Base-by-base conservation (phyloP, 306 rosid genomes). In the Pyrus communis region DNA sequence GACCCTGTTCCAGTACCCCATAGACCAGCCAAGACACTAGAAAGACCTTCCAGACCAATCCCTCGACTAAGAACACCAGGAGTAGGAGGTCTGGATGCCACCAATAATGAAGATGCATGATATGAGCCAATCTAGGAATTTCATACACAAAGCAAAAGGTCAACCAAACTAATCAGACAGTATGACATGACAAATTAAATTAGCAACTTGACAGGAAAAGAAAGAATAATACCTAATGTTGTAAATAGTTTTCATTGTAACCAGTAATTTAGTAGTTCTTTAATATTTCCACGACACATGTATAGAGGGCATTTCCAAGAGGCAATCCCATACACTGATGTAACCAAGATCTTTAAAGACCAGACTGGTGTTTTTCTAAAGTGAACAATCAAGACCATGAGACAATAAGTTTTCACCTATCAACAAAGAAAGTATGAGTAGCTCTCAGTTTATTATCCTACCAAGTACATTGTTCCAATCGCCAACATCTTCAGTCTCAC, bases 1-100 rank as follows among this genome's bases (percentile, higher is more conserved):
- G 96, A 96, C 25, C 97, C 99, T 11, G 96, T 89, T 86, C 98
- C 99, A 64, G 98, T 91, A 70, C 99, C 99, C 99, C 99, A 96
- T 28, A 96, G 87, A 82, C 92, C 99, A 82, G 98, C 99, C 96
- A 96, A 69, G 83, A 96, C 79, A 78, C 99, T 87, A 43, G 96
- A 72, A 81, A 96, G 89, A 77, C 99, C 98, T 85, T 96, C 99
- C 86, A 96, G 81, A 77, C 98, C 98, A 73, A 96, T 92, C 61
- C 98, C 99, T 86, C 99, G 88, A 81, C 99, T 92, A 65, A 96
- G 87, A 81, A 96, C 89, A 31, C 99, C 99, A 14, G 89, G 92
- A 64, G 99, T 89, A 76, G 99, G 99, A 49, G 99, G 99, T 80
- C 97, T 87, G 58, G 97, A 92, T 84, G 99, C 98, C 52, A 92